Evolutionary conservation across 164 flowering plant genomes (phyloP), one percentile per base, ranked within the genome.

Genomic region (Cinnamomum chago): DNA sequence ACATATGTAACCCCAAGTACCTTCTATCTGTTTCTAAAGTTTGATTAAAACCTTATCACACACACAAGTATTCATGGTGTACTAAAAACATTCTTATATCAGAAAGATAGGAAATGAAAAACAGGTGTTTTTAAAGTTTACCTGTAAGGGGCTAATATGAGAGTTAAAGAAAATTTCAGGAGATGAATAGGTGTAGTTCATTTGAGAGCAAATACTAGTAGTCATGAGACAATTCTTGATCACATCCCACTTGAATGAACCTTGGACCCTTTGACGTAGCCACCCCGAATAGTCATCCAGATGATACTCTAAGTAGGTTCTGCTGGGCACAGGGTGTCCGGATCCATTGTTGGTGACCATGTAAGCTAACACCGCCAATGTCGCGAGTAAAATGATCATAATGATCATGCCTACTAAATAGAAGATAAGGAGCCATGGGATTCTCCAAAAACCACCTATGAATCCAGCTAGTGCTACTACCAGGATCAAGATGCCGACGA

Each of bases 131-230:
- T 47, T 27, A 11, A 35, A 17, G 14, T 17, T 58, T 84, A 95
- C 99, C 94, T 95, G 92, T 62, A 95, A 75, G 18, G 98, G 99
- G 60, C 60, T 83, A 12, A 95, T 72, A 73, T 71, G 94, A 9
- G 96, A 90, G 75, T 85, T 88, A 73, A 95, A 95, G 89, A 93
- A 95, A 81, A 91, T 96, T 72, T 86, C 90, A 76, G 99, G 89
- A 81, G 80, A 80, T 1, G 83, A 80, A 64, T 87, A 93, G 51
- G 80, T 88, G 85, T 93, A 97, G 62, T 90, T 92, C 76, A 95
- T 22, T 77, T 87, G 88, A 0, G 87, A 73, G 72, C 99, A 95
- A 81, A 86, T 81, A 18, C 76, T 82, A 1, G 90, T 78, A 0
- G 93, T 82, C 79, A 90, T 85, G 17, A 95, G 85, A 67, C 98